These are phyloP conservation scores for Rhododendron mucronatum DNA, from an alignment of 148 eudicot genomes.

Conservation along the genomic window DNA sequence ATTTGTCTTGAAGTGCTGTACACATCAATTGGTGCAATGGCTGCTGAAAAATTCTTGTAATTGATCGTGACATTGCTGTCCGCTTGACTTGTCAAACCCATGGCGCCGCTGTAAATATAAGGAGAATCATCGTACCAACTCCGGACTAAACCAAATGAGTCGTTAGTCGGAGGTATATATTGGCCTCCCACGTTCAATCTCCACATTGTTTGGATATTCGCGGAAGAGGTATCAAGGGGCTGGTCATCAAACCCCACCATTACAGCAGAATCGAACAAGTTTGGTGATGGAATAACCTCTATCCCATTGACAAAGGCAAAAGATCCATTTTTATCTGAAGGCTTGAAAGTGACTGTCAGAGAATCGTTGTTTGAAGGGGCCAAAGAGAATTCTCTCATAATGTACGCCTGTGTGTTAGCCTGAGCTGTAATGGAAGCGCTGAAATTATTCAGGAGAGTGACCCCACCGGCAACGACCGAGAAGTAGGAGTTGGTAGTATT, in stretches of 20 bases:
- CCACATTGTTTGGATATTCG: conserved; percentile 43
- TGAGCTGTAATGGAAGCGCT: conserved; percentile 55
- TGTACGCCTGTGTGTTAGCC: conserved; percentile 66
- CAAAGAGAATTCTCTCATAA: conserved; percentile 54
- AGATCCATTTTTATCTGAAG: conserved; percentile 39
- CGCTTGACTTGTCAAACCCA: conserved; percentile 44
- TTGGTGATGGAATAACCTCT: conserved; percentile 49
- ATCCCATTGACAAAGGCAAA: conserved; percentile 76
- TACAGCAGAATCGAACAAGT: conserved; percentile 32
- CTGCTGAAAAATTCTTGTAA: conserved; percentile 24
- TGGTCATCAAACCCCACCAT: conserved; percentile 49
- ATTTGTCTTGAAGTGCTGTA: conserved; percentile 57
- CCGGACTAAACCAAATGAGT: conserved; percentile 53
- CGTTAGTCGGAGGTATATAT: conserved; percentile 57
- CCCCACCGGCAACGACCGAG: conserved; percentile 42
- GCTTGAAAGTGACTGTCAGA: conserved; percentile 43
- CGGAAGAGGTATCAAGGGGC: conserved; percentile 17
- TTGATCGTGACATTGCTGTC: conserved; percentile 9
- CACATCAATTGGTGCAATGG: conserved; percentile 58
- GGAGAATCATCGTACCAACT: conserved; percentile 94
- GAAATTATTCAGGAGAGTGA: conserved; percentile 64
- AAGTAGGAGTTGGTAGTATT: conserved; percentile 46
- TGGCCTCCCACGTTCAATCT: conserved; percentile 85
- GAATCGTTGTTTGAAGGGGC: conserved; percentile 29
- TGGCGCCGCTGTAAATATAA: conserved; percentile 42